These are phyloP conservation scores for Coemansia sp. DNA, from an alignment of 192 early-diverging fungal genomes.

Conservation along the genomic window DNA sequence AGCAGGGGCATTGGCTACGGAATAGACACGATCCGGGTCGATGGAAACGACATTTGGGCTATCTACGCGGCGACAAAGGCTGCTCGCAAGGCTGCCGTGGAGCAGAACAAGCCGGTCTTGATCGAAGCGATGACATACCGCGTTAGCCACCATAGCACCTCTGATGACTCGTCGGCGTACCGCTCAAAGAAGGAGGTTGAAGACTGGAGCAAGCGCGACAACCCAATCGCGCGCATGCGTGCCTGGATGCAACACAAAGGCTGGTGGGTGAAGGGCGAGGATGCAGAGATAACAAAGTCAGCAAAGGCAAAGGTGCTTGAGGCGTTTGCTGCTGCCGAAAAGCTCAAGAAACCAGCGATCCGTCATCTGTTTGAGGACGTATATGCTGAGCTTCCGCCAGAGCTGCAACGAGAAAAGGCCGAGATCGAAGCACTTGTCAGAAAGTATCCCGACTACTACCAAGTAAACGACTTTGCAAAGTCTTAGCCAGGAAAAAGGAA, in stretches of 20 bases:
- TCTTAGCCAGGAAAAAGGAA: neutral
- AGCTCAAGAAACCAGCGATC: constrained; percentile 83
- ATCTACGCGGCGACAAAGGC: constrained; percentile 91
- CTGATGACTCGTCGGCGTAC: constrained; percentile 97
- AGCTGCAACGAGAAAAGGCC: constrained; percentile 74
- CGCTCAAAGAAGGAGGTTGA: constrained; percentile 90
- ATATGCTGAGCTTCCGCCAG: constrained; percentile 81
- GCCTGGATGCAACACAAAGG: constrained; percentile 84
- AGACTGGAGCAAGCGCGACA: constrained; percentile 83
- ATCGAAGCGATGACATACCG: constrained; percentile 99
- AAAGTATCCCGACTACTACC: constrained; percentile 87
- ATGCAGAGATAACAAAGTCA: constrained; percentile 61
- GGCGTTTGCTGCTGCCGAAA: constrained; percentile 85
- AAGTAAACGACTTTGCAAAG: constrained; percentile 55
- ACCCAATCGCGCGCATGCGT: constrained; percentile 87
- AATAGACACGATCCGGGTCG: constrained; percentile 95
- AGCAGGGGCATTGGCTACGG: constrained; percentile 95
- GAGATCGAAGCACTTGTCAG: constrained; percentile 78
- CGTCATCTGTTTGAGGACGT: constrained; percentile 91
- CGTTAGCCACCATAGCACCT: constrained; percentile 95
- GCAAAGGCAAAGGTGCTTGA: constrained; percentile 74
- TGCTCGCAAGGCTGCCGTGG: constrained; percentile 81
- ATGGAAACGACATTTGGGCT: constrained; percentile 98
- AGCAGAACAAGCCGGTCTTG: constrained; percentile 83
- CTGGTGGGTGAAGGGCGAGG: constrained; percentile 83